These are phyloP conservation scores for Dioscorea alata DNA, from an alignment of 106 monocot species.

Conservation along the genomic window DNA sequence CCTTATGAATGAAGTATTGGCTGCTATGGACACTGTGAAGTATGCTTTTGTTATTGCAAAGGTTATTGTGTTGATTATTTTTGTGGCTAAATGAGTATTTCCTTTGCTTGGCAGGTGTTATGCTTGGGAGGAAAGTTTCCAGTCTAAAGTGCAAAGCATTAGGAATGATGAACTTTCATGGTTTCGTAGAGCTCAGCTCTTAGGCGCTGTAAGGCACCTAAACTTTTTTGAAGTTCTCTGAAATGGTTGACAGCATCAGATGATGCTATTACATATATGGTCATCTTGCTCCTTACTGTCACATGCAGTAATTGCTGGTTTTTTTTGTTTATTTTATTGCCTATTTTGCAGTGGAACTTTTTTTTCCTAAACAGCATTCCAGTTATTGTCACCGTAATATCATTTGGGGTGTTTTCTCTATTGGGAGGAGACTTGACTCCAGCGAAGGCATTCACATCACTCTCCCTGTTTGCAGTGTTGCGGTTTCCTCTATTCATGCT, in stretches of 20 bases:
- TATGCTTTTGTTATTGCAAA: slow-evolving; percentile 24
- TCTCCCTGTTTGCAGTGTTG: slow-evolving; percentile 90
- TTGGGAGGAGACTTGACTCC: slow-evolving; percentile 95
- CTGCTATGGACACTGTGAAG: slow-evolving; percentile 99
- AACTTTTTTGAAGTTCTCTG: too few species aligned
- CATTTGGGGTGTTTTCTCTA: slow-evolving; percentile 85
- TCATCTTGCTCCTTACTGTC: too few species aligned
- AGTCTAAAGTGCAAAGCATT: slow-evolving; percentile 79
- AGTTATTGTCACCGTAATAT: slow-evolving; percentile 77
- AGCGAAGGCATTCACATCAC: slow-evolving; percentile 96
- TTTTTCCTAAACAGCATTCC: slow-evolving; percentile 93
- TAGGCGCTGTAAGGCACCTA: slow-evolving; percentile 54
- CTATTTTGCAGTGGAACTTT: slow-evolving; percentile 67
- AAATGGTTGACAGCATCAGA: too few species aligned
- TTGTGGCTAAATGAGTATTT: background rate
- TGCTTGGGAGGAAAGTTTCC: slow-evolving; percentile 98
- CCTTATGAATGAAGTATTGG: slow-evolving; percentile 97
- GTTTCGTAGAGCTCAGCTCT: slow-evolving; percentile 76
- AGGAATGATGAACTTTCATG: slow-evolving; percentile 95
- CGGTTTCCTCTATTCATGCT: slow-evolving; percentile 92
- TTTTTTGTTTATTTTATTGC: background rate
- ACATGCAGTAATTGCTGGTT: too few species aligned
- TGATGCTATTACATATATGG: too few species aligned
- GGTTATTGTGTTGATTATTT: too few species aligned
- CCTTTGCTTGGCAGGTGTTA: slow-evolving; percentile 57